Percentiles rank a stretch among this genome's conserved stretches.
phyloP scores from a whole-genome alignment of 2,329 filamentous ascomycete species.

The Ophiostoma piceae region DNA sequence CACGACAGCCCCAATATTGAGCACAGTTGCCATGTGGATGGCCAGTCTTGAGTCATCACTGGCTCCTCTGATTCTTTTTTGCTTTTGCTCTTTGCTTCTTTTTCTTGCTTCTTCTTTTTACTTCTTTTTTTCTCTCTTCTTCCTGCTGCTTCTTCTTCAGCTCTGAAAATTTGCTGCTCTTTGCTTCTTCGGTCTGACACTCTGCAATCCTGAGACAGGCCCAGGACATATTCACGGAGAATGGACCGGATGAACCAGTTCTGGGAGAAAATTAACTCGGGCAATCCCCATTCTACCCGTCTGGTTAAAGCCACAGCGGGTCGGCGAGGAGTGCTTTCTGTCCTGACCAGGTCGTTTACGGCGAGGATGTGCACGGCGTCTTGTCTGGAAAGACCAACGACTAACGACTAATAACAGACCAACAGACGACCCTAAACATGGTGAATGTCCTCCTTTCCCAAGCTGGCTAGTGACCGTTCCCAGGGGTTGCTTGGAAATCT shows the following conservation, averaged over 20 bases:
- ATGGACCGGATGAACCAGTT: background rate
- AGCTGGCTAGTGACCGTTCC: background rate
- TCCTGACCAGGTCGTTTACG: background rate
- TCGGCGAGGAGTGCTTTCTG: background rate
- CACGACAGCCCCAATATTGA: background rate
- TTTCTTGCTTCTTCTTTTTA: background rate
- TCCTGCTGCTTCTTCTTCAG: background rate
- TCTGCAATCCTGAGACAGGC: background rate
- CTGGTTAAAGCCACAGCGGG: background rate
- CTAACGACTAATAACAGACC: no score
- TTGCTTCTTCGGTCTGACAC: background rate
- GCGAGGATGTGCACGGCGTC: background rate
- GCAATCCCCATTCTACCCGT: background rate
- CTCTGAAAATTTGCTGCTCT: background rate
- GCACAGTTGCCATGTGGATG: background rate
- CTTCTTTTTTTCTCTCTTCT: background rate
- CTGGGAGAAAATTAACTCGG: background rate
- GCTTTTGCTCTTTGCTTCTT: background rate
- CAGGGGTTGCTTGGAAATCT: background rate
- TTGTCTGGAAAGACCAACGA: no score
- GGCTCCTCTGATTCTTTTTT: background rate
- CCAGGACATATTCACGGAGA: background rate
- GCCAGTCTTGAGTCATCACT: background rate
- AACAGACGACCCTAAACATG: no score
- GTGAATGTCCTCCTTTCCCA: background rate